Evolutionary conservation across 768 basidiomycete species (phyloP).

Genomic region (Naganishia kalamii): DNA sequence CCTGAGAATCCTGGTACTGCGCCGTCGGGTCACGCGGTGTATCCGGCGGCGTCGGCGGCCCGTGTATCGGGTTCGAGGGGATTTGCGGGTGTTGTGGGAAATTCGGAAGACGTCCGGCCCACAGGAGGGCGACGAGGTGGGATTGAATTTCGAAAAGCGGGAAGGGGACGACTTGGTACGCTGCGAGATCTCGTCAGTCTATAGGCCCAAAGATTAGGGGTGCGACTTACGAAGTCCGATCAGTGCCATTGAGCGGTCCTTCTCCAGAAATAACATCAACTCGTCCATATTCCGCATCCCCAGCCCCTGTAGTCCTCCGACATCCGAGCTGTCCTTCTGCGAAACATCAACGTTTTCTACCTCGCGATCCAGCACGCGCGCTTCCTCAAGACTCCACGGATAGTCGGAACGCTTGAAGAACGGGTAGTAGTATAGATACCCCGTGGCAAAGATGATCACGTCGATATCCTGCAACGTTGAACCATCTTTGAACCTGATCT

Average conservation of each 20-base stretch:
- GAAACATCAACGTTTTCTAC: conserved; percentile 24
- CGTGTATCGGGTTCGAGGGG: conserved; percentile 20
- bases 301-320: conserved; percentile 38
- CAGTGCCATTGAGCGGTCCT: conserved; percentile 44
- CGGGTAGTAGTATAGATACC: conserved; percentile 46
- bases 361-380: conserved; percentile 23
- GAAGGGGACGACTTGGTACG: conserved; percentile 58
- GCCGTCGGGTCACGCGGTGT: conserved; percentile 6
- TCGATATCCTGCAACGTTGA: conserved; percentile 35
- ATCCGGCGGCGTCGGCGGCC: conserved; percentile 16
- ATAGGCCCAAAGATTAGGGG: not conserved
- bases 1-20: too few species aligned
- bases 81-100: conserved; percentile 30
- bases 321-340: conserved; percentile 21
- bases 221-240: conserved; percentile 39
- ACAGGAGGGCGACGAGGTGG: conserved; percentile 45
- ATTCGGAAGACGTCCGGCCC: conserved; percentile 36
- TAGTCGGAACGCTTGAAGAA: conserved; percentile 37
- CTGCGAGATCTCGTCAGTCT: conserved; percentile 15
- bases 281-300: conserved; percentile 44
- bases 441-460: conserved; percentile 48
- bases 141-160: conserved; percentile 75
- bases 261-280: conserved; percentile 44
- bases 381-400: conserved; percentile 36
- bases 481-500: conserved; percentile 35